Evolutionary conservation across 495 filamentous ascomycete species (phyloP).

Genomic region (Immersiella caudata): DNA sequence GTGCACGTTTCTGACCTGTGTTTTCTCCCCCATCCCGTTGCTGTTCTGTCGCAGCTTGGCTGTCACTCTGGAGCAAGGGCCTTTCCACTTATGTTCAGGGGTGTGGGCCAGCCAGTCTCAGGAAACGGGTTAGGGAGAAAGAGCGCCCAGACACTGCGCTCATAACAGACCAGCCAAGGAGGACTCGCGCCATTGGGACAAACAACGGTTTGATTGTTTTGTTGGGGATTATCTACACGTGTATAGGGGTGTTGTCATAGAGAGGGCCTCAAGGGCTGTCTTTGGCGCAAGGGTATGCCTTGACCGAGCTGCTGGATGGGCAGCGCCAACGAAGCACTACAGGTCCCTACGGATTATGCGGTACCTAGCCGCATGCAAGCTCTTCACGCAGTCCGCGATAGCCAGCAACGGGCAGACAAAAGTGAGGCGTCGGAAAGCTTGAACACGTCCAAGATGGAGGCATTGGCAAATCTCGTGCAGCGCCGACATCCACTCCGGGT

Average conservation of each 20-base stretch:
- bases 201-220: neutral
- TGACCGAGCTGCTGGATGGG: too few species aligned
- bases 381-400: neutral
- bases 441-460: neutral
- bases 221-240: neutral
- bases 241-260: too few species aligned
- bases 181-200: neutral
- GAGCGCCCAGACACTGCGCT: neutral
- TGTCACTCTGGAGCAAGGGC: neutral
- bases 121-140: neutral
- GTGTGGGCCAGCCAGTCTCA: neutral
- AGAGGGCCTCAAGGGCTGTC: too few species aligned
- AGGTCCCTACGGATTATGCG: neutral
- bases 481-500: neutral
- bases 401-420: neutral
- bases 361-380: neutral
- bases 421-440: neutral
- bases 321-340: neutral
- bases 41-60: neutral
- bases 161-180: neutral
- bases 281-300: too few species aligned
- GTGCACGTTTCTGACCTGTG: neutral
- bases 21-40: neutral
- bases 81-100: neutral
- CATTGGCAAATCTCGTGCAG: neutral